These are phyloP conservation scores for Picocystis sp. DNA, from an alignment of 163 green algal genomes.

Conservation along the genomic window DNA sequence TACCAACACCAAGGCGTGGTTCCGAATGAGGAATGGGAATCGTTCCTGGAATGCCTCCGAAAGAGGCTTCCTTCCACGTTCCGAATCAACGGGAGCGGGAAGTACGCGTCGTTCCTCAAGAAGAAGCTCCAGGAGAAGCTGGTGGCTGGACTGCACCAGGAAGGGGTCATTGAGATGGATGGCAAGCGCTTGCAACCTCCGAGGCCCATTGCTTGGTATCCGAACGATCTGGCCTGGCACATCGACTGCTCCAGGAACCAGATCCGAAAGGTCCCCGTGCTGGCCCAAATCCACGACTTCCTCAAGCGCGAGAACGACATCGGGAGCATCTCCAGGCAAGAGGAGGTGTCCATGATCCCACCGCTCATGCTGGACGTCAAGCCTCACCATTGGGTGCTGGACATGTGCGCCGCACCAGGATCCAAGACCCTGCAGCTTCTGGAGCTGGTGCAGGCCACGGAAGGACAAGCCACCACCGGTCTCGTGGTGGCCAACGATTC, in stretches of 20 bases:
- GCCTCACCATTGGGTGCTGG: conserved; percentile 65
- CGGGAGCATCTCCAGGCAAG: conserved; percentile 87
- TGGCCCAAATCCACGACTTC: conserved; percentile 73
- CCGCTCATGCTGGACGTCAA: conserved; percentile 91
- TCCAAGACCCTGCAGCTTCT: conserved; percentile 90
- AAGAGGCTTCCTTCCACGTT: conserved; percentile 81
- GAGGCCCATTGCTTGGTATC: conserved; percentile 76
- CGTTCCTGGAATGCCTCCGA: conserved; percentile 58
- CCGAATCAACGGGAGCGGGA: conserved; percentile 77
- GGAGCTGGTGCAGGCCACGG: conserved; percentile 65
- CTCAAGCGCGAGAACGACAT: conserved; percentile 68
- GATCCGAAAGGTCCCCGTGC: conserved; percentile 55
- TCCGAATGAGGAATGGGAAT: conserved; percentile 67
- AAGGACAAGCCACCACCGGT: conserved; percentile 27
- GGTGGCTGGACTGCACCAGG: conserved; percentile 20
- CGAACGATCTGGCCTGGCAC: conserved; percentile 76
- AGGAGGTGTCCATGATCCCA: conserved; percentile 88
- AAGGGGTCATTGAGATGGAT: conserved; percentile 35
- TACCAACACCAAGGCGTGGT: conserved; percentile 58
- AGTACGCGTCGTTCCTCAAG: conserved; percentile 48
- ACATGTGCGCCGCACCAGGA: conserved; percentile 89
- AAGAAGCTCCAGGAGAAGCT: conserved; percentile 44
- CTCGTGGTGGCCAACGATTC: conserved; percentile 92
- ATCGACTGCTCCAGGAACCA: conserved; percentile 66
- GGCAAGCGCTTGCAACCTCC: conserved; percentile 56